Conservation (phyloP, 495 filamentous ascomycete genomes). For the Talaromyces liani region DNA sequence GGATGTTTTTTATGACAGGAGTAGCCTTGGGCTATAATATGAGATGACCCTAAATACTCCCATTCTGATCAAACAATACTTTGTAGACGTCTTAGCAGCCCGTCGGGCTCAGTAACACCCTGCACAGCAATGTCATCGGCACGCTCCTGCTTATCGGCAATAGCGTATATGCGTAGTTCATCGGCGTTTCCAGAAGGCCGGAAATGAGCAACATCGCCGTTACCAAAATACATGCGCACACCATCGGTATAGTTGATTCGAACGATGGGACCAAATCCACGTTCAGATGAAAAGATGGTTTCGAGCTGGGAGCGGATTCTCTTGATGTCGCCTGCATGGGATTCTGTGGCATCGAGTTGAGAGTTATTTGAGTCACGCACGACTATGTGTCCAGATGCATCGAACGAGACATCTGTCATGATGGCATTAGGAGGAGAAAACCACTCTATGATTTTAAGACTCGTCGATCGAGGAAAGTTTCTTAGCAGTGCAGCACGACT, state of each 20-base stretch:
- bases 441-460: conserved; percentile 18
- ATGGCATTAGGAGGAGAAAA: conserved; percentile 13
- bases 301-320: conserved; percentile 14
- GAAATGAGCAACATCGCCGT: conserved; percentile 23
- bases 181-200: conserved; percentile 23
- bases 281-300: conserved; percentile 16
- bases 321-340: not conserved
- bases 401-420: conserved; percentile 10
- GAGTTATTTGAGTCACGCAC: not conserved
- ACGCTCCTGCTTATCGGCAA: conserved; percentile 17
- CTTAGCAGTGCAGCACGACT: conserved; percentile 19
- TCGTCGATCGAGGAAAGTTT: conserved; percentile 21
- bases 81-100: conserved; percentile 14
- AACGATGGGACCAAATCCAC: conserved; percentile 14
- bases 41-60: no score
- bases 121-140: conserved; percentile 16
- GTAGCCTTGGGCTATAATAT: no score
- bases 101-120: conserved; percentile 17
- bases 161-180: conserved; percentile 22
- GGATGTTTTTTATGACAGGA: no score
- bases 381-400: not conserved
- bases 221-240: conserved; percentile 17
- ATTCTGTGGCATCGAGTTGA: not conserved
- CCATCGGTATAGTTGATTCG: conserved; percentile 21
- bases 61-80: not conserved